phyloP scores from a whole-genome alignment of 148 eudicot genomes.

The Pharnaceum exiguum region DNA sequence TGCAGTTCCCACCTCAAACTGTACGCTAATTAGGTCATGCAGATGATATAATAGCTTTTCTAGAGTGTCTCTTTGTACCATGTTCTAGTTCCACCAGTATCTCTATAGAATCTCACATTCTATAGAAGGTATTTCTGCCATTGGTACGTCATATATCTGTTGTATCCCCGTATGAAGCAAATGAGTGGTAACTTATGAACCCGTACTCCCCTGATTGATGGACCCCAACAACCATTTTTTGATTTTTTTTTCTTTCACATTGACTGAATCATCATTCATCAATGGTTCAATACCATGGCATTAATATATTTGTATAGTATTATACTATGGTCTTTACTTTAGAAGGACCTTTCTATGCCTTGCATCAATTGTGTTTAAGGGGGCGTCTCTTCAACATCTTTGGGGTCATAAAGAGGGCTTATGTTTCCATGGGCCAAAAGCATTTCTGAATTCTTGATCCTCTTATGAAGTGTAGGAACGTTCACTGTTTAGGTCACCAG shows the following conservation, averaged over 20 bases:
- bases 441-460: too few species aligned
- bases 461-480: too few species aligned
- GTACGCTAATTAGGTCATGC: conserved; percentile 26
- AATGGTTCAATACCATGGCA: too few species aligned
- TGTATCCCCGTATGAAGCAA: conserved; percentile 19
- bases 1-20: conserved; percentile 7
- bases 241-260: too few species aligned
- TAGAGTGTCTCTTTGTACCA: conserved; percentile 12
- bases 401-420: too few species aligned
- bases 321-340: too few species aligned
- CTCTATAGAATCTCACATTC: conserved; percentile 21
- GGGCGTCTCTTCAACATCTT: too few species aligned
- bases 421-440: too few species aligned
- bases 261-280: background rate
- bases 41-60: conserved; percentile 7
- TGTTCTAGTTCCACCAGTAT: background rate
- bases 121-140: conserved; percentile 9
- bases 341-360: too few species aligned
- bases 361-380: too few species aligned
- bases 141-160: conserved; percentile 27
- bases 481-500: too few species aligned
- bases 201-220: conserved; percentile 8
- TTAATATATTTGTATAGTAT: too few species aligned
- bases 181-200: conserved; percentile 6
- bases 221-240: conserved; percentile 1